These are phyloP conservation scores for Nicotiana tomentosiformis DNA, from an alignment of 257 asterid genomes.

Conservation along the genomic window DNA sequence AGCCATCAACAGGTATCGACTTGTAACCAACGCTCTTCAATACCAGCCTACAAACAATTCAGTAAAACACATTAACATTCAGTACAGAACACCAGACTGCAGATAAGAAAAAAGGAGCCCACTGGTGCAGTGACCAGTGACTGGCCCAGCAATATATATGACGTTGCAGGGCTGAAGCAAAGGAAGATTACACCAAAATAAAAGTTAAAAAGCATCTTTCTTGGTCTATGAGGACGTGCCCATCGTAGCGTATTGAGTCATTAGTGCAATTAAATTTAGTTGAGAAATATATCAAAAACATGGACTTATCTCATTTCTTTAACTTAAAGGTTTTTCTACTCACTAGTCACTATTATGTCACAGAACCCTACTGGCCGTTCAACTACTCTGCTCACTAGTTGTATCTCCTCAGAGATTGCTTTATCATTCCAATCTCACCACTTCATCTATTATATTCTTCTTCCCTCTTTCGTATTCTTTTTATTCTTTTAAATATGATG, in stretches of 20 bases:
- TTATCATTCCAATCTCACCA: neutral
- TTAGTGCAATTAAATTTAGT: neutral
- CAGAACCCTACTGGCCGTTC: neutral
- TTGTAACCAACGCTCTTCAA: conserved; percentile 93
- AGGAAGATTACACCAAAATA: neutral
- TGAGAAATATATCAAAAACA: neutral
- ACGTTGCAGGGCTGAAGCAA: neutral
- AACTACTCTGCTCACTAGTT: neutral
- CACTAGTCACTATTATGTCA: neutral
- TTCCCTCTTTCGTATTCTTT: neutral
- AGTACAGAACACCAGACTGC: neutral
- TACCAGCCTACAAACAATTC: conserved; percentile 47
- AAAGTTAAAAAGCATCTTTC: neutral
- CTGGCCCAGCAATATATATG: neutral
- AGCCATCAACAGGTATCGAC: conserved; percentile 62
- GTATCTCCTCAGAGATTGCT: neutral
- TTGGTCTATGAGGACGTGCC: neutral
- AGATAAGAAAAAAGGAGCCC: neutral
- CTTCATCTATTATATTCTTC: neutral
- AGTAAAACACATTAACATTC: neutral
- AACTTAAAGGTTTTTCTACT: neutral
- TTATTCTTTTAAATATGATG: neutral
- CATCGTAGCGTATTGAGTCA: neutral
- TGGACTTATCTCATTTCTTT: neutral
- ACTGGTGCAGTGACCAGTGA: neutral